Evolutionary conservation across 177 flowering plant species (phyloP).

Genomic region (Vitis hybrid): DNA sequence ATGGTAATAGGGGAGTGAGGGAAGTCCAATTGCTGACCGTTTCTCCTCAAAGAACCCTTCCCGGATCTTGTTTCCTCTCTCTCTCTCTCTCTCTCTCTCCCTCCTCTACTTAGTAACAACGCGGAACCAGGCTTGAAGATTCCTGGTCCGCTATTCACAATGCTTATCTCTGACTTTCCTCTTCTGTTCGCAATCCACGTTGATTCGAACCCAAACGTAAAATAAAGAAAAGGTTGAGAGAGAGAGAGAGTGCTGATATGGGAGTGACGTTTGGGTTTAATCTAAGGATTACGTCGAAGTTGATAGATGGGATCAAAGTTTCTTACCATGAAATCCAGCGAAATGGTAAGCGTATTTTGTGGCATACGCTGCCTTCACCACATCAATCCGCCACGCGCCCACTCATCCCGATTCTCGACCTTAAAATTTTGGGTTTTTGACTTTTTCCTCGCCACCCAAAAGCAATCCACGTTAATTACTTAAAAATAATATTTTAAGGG

Average conservation of each 20-base stretch:
- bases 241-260: not conserved
- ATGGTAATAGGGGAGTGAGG: conserved; percentile 1
- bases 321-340: not conserved
- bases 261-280: not conserved
- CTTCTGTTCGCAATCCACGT: too few species aligned
- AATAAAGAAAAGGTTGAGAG: not conserved
- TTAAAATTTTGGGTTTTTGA: too few species aligned
- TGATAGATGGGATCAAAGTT: not conserved
- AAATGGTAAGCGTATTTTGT: not conserved
- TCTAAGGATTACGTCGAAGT: not conserved
- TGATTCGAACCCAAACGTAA: too few species aligned
- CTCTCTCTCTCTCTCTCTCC: not conserved
- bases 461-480: too few species aligned
- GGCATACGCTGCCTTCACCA: not conserved
- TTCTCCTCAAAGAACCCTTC: conserved; percentile 8
- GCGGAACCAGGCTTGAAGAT: too few species aligned
- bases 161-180: too few species aligned
- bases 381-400: not conserved
- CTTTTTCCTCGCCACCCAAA: too few species aligned
- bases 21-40: conserved; percentile 34
- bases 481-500: too few species aligned
- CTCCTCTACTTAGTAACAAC: too few species aligned
- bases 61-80: not conserved
- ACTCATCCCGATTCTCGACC: not conserved
- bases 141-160: too few species aligned